Conservation (phyloP, 202 grass and related monocot genomes). For the Cymbopogon flexuosus region DNA sequence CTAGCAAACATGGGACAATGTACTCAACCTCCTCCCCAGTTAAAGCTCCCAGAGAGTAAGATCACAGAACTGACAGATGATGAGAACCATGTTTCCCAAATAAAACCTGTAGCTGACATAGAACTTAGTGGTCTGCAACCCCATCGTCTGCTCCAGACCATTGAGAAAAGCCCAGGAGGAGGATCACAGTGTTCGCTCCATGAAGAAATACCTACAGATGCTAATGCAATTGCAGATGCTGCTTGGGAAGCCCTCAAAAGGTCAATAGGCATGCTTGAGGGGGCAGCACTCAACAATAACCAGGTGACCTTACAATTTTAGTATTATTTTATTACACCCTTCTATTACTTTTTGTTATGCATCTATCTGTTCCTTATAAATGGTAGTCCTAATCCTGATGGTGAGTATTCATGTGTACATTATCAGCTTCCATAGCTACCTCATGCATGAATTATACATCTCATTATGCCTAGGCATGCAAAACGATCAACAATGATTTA, state of each 20-base stretch:
- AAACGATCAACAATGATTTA: conserved; percentile 10
- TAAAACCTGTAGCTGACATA: conserved; percentile 30
- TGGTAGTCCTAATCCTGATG: conserved; percentile 11
- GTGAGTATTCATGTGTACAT: not conserved
- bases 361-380: not conserved
- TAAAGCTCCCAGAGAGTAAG: conserved; percentile 5
- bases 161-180: conserved; percentile 34
- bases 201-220: conserved; percentile 23
- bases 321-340: not conserved
- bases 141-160: conserved; percentile 12
- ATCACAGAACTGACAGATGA: conserved; percentile 20
- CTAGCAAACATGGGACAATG: conserved; percentile 32
- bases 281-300: conserved; percentile 65
- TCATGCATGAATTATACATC: conserved; percentile 18
- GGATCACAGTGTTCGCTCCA: not conserved
- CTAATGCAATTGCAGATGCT: conserved; percentile 44
- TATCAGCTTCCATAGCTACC: not conserved
- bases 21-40: not conserved
- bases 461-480: conserved; percentile 20
- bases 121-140: conserved; percentile 11
- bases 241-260: conserved; percentile 68
- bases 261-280: conserved; percentile 39
- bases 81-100: conserved; percentile 15
- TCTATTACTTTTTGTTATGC: not conserved
- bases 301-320: conserved; percentile 37